Evolutionary conservation across 306 rosid species (phyloP).

Genomic region (Oemleria cerasiformis): DNA sequence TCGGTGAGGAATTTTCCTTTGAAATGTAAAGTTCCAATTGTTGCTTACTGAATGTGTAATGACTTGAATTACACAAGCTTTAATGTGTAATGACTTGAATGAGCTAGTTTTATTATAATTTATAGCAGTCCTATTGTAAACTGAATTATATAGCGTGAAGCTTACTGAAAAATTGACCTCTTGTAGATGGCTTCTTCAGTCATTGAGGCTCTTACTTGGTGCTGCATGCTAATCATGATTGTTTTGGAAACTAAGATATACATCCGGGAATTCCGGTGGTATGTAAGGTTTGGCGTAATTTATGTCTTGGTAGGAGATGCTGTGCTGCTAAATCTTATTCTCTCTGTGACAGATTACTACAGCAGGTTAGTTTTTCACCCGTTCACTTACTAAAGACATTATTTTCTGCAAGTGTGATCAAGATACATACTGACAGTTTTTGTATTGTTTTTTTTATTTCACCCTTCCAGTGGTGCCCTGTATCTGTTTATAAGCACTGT

Average conservation of each 20-base stretch:
- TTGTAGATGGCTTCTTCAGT: conserved; percentile 46
- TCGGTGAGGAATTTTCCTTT: neutral
- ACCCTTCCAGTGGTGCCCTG: conserved; percentile 52
- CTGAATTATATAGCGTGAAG: neutral
- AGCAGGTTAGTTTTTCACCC: conserved; percentile 45
- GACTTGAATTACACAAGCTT: no score
- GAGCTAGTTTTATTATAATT: no score
- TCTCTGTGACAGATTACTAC: conserved; percentile 51
- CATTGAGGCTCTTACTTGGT: conserved; percentile 68
- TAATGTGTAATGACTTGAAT: no score
- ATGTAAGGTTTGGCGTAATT: conserved; percentile 67
- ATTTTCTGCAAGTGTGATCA: neutral
- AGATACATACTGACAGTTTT: neutral
- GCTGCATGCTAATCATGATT: conserved; percentile 52
- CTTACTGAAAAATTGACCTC: neutral
- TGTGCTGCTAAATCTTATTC: conserved; percentile 61
- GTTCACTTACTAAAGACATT: neutral
- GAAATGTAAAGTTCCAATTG: no score
- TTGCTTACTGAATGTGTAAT: no score
- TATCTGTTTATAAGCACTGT: conserved; percentile 46
- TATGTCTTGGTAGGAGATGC: conserved; percentile 74
- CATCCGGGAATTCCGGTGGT: conserved; percentile 74
- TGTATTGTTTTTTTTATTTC: conserved; percentile 11
- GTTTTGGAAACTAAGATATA: conserved; percentile 64
- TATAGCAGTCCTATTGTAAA: no score